Percentiles rank a stretch among this genome's conserved stretches.
Evolutionary conservation across 2,329 filamentous ascomycete genomes (phyloP).

Genomic region (Xylaria sp.): DNA sequence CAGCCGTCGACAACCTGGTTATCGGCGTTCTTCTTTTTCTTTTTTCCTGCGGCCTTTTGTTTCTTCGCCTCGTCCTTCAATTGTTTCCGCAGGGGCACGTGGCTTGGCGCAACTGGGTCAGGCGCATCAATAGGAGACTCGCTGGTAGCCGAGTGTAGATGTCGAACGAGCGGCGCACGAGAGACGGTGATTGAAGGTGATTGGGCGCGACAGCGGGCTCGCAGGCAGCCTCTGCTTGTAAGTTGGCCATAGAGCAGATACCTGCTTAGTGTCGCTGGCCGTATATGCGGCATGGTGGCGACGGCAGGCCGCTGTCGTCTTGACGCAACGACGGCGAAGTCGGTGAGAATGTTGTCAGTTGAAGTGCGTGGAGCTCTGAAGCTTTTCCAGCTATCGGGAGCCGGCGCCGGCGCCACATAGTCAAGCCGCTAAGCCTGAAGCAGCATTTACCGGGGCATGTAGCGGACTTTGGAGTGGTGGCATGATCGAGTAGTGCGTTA

Average conservation of each 20-base stretch:
- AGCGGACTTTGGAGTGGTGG: background rate
- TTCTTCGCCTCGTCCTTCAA: conserved; percentile 74
- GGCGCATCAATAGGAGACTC: conserved; percentile 39
- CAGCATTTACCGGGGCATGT: background rate
- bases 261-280: conserved; percentile 58
- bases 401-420: background rate
- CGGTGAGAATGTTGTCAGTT: background rate
- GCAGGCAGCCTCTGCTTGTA: conserved; percentile 56
- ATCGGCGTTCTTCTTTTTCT: conserved; percentile 58
- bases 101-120: conserved; percentile 31
- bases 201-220: conserved; percentile 27
- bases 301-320: background rate
- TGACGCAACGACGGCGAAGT: background rate
- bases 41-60: conserved; percentile 57
- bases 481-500: background rate
- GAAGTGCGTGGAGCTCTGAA: background rate
- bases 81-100: conserved; percentile 74
- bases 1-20: conserved; percentile 73
- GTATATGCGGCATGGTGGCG: conserved; percentile 57
- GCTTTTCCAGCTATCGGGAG: background rate
- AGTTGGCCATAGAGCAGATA: conserved; percentile 62
- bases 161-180: conserved; percentile 31
- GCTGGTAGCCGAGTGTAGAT: conserved; percentile 50
- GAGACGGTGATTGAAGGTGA: conserved; percentile 19
- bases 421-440: conserved; percentile 9